Base-by-base conservation (phyloP, 2,329 filamentous ascomycete genomes). In the Gliomastix tumulicola region DNA sequence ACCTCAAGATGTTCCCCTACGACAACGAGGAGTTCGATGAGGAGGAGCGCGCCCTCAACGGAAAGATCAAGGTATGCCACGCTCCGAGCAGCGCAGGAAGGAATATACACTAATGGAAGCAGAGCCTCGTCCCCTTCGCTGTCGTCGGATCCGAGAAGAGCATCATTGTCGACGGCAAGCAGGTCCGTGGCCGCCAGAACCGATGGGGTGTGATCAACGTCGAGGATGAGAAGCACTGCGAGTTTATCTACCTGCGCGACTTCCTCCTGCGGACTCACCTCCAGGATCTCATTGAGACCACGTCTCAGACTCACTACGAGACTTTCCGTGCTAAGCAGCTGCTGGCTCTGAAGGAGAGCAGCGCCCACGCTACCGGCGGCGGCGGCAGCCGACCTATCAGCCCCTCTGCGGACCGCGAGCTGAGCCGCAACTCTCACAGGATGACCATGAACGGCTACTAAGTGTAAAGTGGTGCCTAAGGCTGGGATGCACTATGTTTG, bases 361-460 rank as follows among this genome's bases (percentile, higher is more conserved):
- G 87, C 58, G 87, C 88, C 50, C 85, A 88, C 48, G 84, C 82
- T 47, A 70, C 80, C 51, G 78, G 79, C 49, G 79, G 82, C 48
- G 92, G 87, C 71, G 60, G 59, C 54, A 78, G 90, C 62, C 92
- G 90, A 62, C 92, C 92, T 56, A 98, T 98, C 72, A 94, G 87
- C 61, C 92, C 92, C 42, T 77, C 88, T 43, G 90, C 92, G 39
- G 92, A 98, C 49, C 82, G 92, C 49, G 92, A 98, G 68, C 69
- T 98, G 55, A 97, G 90, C 84, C 82, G 90, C 63, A 88, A 84
- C 76, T 96, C 89, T 51, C 89, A 97, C 74, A 81, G 92, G 62
- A 87, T 92, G 81, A 94, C 88, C 49, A 94, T 97, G 88, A 98
- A 97, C 68, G 92, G 92, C 64, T 96, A 97, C 74, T 96, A 89